phyloP scores from a whole-genome alignment of 768 basidiomycete genomes.

The Leucocoprinus birnbaumii region DNA sequence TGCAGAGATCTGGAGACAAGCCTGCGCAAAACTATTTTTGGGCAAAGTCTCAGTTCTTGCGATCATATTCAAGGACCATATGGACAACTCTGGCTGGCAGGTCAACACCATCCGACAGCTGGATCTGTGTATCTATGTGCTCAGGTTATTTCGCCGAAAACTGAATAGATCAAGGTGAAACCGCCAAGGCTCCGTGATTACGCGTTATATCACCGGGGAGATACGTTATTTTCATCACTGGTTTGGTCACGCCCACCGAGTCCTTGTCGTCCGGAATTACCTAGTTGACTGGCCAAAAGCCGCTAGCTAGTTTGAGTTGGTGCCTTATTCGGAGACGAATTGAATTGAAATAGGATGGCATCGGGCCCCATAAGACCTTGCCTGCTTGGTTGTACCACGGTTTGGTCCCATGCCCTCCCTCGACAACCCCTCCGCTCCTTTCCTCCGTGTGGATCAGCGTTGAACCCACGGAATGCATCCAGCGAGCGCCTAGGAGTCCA shows the following conservation, averaged over 20 bases:
- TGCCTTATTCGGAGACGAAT: constrained; percentile 34
- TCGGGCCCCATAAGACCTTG: constrained; percentile 29
- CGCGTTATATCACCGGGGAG: constrained; percentile 31
- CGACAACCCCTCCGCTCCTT: constrained; percentile 15
- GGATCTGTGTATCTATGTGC: background rate
- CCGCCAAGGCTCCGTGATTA: constrained; percentile 21
- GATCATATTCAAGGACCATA: too few relatives aligned
- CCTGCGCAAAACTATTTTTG: too few relatives aligned
- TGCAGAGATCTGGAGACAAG: background rate
- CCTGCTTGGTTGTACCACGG: constrained; percentile 23
- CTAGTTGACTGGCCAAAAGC: constrained; percentile 31
- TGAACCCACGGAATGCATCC: constrained; percentile 23
- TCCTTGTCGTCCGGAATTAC: constrained; percentile 34
- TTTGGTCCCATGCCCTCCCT: constrained; percentile 28
- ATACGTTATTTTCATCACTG: constrained; percentile 26
- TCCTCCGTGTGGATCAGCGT: constrained; percentile 17
- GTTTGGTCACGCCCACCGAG: constrained; percentile 28
- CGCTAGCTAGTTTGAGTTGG: constrained; percentile 33
- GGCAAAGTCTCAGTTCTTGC: too few relatives aligned
- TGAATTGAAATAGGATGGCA: constrained; percentile 22
- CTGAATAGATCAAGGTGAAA: constrained; percentile 16
- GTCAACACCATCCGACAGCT: background rate
- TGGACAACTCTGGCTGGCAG: background rate
- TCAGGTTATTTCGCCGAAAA: constrained; percentile 17
- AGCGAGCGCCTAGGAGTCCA: constrained; percentile 22